Conservation (phyloP, 306 rosid genomes). For the Heteromeles arbutifolia region DNA sequence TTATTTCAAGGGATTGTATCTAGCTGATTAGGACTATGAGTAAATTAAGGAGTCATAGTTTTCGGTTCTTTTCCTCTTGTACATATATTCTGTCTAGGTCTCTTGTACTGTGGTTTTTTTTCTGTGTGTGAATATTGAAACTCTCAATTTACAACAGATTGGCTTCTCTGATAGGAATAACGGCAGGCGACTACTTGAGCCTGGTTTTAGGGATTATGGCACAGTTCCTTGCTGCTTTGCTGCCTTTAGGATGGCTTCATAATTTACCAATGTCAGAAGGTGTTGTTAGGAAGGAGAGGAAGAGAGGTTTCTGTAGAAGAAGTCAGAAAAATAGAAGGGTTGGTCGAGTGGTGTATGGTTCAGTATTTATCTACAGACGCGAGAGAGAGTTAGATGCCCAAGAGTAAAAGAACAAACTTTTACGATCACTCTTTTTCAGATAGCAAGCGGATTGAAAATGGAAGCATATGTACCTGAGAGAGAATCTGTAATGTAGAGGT, state of each 20-base stretch:
- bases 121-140: too few relatives aligned
- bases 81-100: too few relatives aligned
- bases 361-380: conserved; percentile 43
- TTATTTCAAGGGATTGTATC: too few relatives aligned
- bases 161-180: conserved; percentile 58
- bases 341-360: conserved; percentile 55
- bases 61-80: too few relatives aligned
- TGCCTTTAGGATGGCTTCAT: conserved; percentile 50
- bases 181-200: conserved; percentile 56
- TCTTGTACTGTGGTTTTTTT: too few relatives aligned
- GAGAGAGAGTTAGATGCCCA: conserved; percentile 58
- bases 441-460: neutral
- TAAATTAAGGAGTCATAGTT: too few relatives aligned
- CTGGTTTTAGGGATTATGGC: conserved; percentile 51
- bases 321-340: conserved; percentile 59
- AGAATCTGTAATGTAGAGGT: neutral
- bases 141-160: too few relatives aligned
- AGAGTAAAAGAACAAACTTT: conserved; percentile 17
- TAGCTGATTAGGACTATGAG: too few relatives aligned
- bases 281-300: conserved; percentile 34
- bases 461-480: neutral
- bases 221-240: conserved; percentile 67
- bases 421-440: neutral
- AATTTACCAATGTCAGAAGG: conserved; percentile 40
- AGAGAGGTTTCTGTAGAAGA: conserved; percentile 47